Percentiles rank a stretch among this genome's conserved stretches.
Conservation (phyloP, 2,329 filamentous ascomycete species). For the Dactylonectria macrodidyma region DNA sequence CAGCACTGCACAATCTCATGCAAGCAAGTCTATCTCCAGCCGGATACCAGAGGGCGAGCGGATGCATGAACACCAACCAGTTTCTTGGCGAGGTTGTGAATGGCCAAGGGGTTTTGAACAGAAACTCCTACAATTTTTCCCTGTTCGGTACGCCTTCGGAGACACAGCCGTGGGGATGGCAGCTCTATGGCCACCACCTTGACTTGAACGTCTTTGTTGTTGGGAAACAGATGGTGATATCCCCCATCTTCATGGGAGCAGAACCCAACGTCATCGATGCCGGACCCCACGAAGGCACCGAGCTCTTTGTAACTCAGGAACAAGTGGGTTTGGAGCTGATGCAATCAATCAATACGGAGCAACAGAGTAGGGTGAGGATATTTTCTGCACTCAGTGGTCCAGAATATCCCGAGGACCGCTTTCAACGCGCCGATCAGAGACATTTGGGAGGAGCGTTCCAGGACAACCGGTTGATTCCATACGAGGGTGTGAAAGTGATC, state of each 20-base stretch:
- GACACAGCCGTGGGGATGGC: slow-evolving; percentile 77
- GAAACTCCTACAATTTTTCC: slow-evolving; percentile 81
- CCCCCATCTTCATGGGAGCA: slow-evolving; percentile 83
- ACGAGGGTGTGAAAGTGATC: slow-evolving; percentile 72
- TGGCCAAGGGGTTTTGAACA: slow-evolving; percentile 75
- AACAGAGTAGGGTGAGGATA: slow-evolving; percentile 23
- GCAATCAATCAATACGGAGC: slow-evolving; percentile 62
- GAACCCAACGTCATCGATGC: slow-evolving; percentile 81
- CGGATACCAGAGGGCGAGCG: slow-evolving; percentile 78
- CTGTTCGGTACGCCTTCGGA: slow-evolving; percentile 75
- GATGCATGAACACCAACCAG: slow-evolving; percentile 80
- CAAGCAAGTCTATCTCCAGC: slow-evolving; percentile 73
- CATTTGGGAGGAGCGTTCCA: slow-evolving; percentile 83
- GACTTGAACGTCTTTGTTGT: slow-evolving; percentile 79
- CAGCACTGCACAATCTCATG: slow-evolving; percentile 69
- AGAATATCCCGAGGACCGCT: slow-evolving; percentile 75
- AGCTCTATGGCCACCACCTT: slow-evolving; percentile 83
- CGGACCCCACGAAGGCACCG: slow-evolving; percentile 72
- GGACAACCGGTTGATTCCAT: slow-evolving; percentile 82
- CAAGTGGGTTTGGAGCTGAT: slow-evolving; percentile 74
- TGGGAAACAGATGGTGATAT: slow-evolving; percentile 74
- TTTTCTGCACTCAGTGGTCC: slow-evolving; percentile 70
- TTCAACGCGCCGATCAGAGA: slow-evolving; percentile 84
- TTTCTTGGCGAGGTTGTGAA: slow-evolving; percentile 79
- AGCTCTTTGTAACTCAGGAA: slow-evolving; percentile 77